These are phyloP conservation scores for Thalassia testudinum DNA, from an alignment of 116 monocot species.

Conservation along the genomic window DNA sequence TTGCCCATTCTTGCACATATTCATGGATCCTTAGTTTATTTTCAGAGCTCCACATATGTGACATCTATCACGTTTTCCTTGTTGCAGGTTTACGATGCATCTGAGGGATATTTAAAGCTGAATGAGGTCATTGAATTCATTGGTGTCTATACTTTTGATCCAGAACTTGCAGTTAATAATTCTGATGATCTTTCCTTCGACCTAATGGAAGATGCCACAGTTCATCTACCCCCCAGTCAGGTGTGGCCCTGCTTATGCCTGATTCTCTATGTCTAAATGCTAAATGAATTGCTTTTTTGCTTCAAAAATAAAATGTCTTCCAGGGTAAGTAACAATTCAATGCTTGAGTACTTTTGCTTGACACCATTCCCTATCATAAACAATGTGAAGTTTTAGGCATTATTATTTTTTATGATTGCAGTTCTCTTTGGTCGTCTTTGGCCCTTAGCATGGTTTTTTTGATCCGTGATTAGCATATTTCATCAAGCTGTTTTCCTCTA, in stretches of 20 bases:
- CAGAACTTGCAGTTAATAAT: constrained; percentile 37
- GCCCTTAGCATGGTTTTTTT: too few species aligned
- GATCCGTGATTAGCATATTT: too few species aligned
- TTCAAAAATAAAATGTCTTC: too few species aligned
- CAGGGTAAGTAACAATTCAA: too few species aligned
- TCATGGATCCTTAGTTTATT: neutral
- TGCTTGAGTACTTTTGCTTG: too few species aligned
- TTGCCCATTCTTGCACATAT: neutral
- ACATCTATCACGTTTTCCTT: neutral
- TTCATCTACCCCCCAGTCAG: constrained; percentile 74
- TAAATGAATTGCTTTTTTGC: too few species aligned
- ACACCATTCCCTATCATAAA: too few species aligned
- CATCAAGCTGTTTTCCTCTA: constrained; percentile 19
- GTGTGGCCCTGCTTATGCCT: constrained; percentile 8
- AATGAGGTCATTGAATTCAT: constrained; percentile 93
- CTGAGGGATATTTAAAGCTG: constrained; percentile 53
- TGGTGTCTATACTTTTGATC: constrained; percentile 90
- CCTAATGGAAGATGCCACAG: constrained; percentile 53
- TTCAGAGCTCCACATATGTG: too few species aligned
- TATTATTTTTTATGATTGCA: too few species aligned
- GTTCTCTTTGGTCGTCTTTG: too few species aligned
- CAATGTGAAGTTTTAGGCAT: too few species aligned
- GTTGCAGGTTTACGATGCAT: constrained; percentile 66
- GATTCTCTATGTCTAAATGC: too few species aligned
- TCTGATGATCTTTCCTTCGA: constrained; percentile 39